A percentile compares a stretch with the other conserved stretches of the same genome.
Conservation (phyloP, 345 rosid genomes). For the Isatis tinctoria region DNA sequence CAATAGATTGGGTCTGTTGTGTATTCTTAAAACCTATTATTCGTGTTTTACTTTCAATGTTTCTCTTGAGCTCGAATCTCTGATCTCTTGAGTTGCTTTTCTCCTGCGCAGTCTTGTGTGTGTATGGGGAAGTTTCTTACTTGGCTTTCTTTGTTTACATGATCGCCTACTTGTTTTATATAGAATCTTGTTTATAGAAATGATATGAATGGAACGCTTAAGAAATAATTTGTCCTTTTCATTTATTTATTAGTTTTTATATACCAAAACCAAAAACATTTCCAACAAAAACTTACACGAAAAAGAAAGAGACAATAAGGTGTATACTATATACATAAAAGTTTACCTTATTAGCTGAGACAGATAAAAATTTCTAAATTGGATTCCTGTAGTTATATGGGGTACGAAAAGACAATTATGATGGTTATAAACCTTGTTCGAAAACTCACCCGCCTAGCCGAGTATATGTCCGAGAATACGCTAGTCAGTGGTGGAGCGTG, state of each 20-base stretch:
- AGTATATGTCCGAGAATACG: no score
- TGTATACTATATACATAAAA: no score
- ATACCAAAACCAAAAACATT: background rate
- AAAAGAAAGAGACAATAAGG: no score
- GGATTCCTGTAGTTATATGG: no score
- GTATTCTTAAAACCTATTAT: background rate
- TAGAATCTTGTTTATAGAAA: background rate
- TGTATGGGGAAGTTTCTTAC: background rate
- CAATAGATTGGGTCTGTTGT: slow-evolving; percentile 23
- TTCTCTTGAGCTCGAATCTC: background rate
- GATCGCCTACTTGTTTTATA: background rate
- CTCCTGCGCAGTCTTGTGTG: background rate
- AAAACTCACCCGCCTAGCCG: no score
- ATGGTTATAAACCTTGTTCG: no score
- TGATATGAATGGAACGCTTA: background rate
- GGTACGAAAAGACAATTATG: no score
- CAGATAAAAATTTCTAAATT: no score
- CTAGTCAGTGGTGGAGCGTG: no score
- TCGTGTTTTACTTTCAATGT: background rate
- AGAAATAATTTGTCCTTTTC: background rate
- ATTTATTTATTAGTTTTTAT: background rate
- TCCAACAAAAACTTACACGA: background rate
- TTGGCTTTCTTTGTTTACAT: background rate
- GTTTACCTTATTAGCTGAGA: no score
- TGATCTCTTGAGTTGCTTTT: background rate